These are phyloP conservation scores for Pulveroboletus sp. DNA, from an alignment of 768 basidiomycete genomes.

Conservation along the genomic window DNA sequence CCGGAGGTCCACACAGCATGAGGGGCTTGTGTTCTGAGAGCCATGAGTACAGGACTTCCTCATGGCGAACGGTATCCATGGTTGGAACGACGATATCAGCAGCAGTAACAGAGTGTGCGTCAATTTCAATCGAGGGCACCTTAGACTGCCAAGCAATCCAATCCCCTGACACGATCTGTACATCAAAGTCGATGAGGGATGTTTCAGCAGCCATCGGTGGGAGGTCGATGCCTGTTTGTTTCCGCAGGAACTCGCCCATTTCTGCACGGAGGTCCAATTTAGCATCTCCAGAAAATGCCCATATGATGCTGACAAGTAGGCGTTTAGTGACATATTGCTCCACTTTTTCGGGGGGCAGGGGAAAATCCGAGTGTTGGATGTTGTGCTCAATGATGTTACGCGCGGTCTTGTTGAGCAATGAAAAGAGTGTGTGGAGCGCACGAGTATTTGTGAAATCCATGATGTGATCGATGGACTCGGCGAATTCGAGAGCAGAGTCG, in stretches of 20 bases:
- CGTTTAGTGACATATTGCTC: slow-evolving; percentile 91
- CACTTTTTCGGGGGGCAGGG: slow-evolving; percentile 74
- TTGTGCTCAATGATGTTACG: slow-evolving; percentile 95
- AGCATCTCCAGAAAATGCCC: slow-evolving; percentile 98
- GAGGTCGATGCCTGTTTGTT: slow-evolving; percentile 84
- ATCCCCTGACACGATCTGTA: slow-evolving; percentile 77
- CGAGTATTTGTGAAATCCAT: slow-evolving; percentile 96
- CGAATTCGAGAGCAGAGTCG: slow-evolving; percentile 69
- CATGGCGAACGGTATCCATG: slow-evolving; percentile 96
- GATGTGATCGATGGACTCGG: slow-evolving; percentile 89
- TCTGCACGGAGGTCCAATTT: slow-evolving; percentile 83
- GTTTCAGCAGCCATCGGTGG: slow-evolving; percentile 69
- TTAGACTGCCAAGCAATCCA: slow-evolving; percentile 91
- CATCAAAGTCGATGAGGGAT: slow-evolving; percentile 94
- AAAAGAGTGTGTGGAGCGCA: slow-evolving; percentile 93
- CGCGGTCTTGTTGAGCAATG: slow-evolving; percentile 91
- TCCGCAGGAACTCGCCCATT: slow-evolving; percentile 83
- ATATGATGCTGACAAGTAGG: slow-evolving; percentile 86
- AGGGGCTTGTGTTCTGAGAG: slow-evolving; percentile 97
- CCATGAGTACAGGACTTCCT: slow-evolving; percentile 98
- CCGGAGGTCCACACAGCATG: slow-evolving; percentile 98
- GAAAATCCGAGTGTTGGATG: slow-evolving; percentile 91
- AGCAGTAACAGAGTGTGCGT: slow-evolving; percentile 92
- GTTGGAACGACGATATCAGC: slow-evolving; percentile 97
- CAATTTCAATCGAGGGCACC: slow-evolving; percentile 94